phyloP scores from a whole-genome alignment of 2,329 filamentous ascomycete species.

The Neophaeococcomyces aloes region DNA sequence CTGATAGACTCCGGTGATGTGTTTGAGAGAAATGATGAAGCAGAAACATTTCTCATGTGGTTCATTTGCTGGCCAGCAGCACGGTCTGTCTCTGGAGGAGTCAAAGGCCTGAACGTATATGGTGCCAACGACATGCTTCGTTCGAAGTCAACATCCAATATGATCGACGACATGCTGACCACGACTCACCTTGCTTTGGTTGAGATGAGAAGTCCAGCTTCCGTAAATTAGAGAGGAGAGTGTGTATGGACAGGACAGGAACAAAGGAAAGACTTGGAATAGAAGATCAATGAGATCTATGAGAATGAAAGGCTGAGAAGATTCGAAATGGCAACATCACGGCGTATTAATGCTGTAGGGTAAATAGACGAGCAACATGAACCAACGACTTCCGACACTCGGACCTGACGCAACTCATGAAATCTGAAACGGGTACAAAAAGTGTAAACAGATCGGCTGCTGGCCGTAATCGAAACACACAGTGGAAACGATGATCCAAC shows the following conservation, averaged over 20 bases:
- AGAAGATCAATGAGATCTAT: slow-evolving; percentile 16
- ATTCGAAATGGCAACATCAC: slow-evolving; percentile 13
- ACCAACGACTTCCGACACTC: slow-evolving; percentile 23
- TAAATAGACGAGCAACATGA: slow-evolving; percentile 15
- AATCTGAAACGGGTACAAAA: slow-evolving; percentile 15
- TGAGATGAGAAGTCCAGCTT: slow-evolving; percentile 10
- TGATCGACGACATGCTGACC: too few relatives aligned
- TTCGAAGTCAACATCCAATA: too few relatives aligned
- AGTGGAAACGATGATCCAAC: neutral
- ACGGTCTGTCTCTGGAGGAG: slow-evolving; percentile 30
- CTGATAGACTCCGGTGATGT: slow-evolving; percentile 60
- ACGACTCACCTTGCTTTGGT: slow-evolving; percentile 23
- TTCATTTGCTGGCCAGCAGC: slow-evolving; percentile 38
- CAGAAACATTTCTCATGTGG: slow-evolving; percentile 53
- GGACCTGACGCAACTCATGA: slow-evolving; percentile 7
- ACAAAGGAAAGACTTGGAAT: slow-evolving; percentile 17
- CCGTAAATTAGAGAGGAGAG: slow-evolving; percentile 5
- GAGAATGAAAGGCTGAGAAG: slow-evolving; percentile 23
- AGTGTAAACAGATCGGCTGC: slow-evolving; percentile 2
- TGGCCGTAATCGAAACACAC: neutral
- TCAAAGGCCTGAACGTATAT: slow-evolving; percentile 35
- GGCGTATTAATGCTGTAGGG: slow-evolving; percentile 20
- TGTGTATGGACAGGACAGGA: slow-evolving; percentile 8
- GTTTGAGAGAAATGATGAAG: slow-evolving; percentile 51
- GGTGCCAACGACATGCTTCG: slow-evolving; percentile 36